Evolutionary conservation across 2,329 filamentous ascomycete species (phyloP).

Genomic region (Ascochyta viciae-villosae): DNA sequence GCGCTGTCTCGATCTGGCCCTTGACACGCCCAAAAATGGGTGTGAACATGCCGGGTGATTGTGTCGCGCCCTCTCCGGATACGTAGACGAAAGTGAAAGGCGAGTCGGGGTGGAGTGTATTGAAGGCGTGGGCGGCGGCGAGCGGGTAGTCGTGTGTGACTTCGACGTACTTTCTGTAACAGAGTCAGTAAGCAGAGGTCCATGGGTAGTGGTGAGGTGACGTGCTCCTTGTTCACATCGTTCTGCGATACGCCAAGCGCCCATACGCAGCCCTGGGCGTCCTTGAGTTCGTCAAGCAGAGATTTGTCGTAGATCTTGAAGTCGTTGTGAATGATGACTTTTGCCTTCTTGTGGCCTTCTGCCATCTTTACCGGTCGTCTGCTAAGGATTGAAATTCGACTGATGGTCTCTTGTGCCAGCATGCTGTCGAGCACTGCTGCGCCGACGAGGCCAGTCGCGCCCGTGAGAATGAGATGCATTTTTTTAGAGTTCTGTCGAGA

Average conservation of each 20-base stretch:
- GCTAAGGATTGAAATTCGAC: slow-evolving; percentile 72
- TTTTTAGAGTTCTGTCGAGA: not conserved
- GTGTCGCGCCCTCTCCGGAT: slow-evolving; percentile 69
- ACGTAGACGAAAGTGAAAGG: slow-evolving; percentile 76
- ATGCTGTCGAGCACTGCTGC: slow-evolving; percentile 49
- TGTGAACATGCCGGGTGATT: slow-evolving; percentile 62
- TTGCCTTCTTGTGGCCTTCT: slow-evolving; percentile 65
- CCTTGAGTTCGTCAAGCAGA: slow-evolving; percentile 66
- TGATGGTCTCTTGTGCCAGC: slow-evolving; percentile 56
- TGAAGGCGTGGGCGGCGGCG: slow-evolving; percentile 68
- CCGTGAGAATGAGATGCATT: slow-evolving; percentile 55
- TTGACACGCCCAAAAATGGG: slow-evolving; percentile 69
- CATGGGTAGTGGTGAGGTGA: not conserved
- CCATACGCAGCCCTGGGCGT: slow-evolving; percentile 75
- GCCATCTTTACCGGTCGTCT: slow-evolving; percentile 70
- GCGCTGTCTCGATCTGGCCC: slow-evolving; percentile 67
- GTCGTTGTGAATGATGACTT: slow-evolving; percentile 72
- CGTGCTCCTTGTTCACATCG: slow-evolving; percentile 62
- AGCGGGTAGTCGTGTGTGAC: slow-evolving; percentile 74
- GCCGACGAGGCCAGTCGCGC: slow-evolving; percentile 54
- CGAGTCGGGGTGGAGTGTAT: slow-evolving; percentile 54
- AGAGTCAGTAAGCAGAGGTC: not conserved
- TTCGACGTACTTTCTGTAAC: slow-evolving; percentile 65
- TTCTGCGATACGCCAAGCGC: slow-evolving; percentile 71
- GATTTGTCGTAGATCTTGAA: slow-evolving; percentile 66